Percentiles rank a stretch among this genome's conserved stretches.
Evolutionary conservation across 768 basidiomycete genomes (phyloP).

Genomic region (Amanita pseudoporphyria): DNA sequence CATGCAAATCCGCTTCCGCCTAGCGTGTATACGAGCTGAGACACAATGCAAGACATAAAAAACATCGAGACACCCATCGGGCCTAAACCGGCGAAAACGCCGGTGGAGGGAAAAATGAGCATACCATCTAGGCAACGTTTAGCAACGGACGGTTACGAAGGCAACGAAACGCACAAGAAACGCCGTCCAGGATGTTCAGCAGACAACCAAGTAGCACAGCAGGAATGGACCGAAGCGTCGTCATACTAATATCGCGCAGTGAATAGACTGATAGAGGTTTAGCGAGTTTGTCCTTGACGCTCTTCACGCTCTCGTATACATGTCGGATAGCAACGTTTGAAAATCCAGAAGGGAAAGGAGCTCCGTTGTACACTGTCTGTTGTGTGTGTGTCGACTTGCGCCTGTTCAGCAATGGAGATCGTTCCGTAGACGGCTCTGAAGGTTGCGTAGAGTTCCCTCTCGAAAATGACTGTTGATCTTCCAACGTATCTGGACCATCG

Average conservation of each 20-base stretch:
- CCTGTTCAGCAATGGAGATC: background rate
- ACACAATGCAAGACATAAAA: slow-evolving; percentile 73
- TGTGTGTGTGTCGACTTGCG: background rate
- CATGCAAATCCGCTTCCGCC: slow-evolving; percentile 88
- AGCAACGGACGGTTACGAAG: background rate
- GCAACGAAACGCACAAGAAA: slow-evolving; percentile 58
- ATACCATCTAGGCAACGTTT: slow-evolving; percentile 61
- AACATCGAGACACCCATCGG: slow-evolving; percentile 94
- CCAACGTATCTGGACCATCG: background rate
- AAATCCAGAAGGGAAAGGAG: background rate
- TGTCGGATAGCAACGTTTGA: slow-evolving; percentile 2
- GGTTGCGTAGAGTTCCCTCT: background rate
- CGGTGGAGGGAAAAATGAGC: slow-evolving; percentile 86
- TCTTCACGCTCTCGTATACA: background rate
- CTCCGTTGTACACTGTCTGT: background rate
- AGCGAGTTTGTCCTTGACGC: background rate
- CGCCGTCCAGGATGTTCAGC: slow-evolving; percentile 87
- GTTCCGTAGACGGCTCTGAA: background rate
- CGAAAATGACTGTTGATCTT: background rate
- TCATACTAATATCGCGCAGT: slow-evolving; percentile 15
- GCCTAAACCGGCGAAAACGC: slow-evolving; percentile 73
- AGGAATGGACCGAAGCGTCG: slow-evolving; percentile 48
- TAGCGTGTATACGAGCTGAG: slow-evolving; percentile 77
- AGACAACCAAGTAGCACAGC: slow-evolving; percentile 78
- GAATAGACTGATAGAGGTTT: background rate